Evolutionary conservation across 208 protist genomes (phyloP), one percentile per base, ranked within the genome.

Genomic region (Kentomonas sorsogonicus): DNA sequence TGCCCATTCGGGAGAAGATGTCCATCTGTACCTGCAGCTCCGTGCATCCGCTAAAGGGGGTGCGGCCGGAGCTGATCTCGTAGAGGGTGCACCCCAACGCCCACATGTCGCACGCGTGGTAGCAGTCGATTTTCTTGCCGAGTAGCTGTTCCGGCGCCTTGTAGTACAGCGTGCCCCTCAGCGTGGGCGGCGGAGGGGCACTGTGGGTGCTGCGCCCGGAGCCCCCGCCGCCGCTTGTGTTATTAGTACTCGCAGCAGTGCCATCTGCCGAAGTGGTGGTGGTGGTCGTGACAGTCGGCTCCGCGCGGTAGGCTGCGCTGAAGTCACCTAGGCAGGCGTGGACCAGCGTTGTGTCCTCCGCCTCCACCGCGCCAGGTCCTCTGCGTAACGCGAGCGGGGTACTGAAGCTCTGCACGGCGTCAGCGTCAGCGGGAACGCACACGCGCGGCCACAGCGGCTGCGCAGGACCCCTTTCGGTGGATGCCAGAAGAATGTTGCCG

Each of bases 111-210:
- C 77, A 87, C 0, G 80, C 66, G 20, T 72, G 60, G 40, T 60
- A 74, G 46, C 80, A 69, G 4, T 68, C 45, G 3, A 63, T 68
- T 25, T 63, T 57, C 31, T 63, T 65, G 3, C 72, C 72, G 53
- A 92, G 56, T 0, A 92, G 66, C 62, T 92, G 85, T 45, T 92
- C 85, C 1, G 85, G 85, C 1, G 80, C 51, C 47, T 89, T 93
- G 66, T 89, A 93, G 51, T 86, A 80, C 15, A 93, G 62, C 1
- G 85, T 89, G 13, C 85, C 85, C 39, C 85, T 66, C 33, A 36
- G 7, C 5, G 33, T 11, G 33, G 11, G 7, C 7, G 7, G 7
- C 11, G 5, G 69, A 5, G 5, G 33, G 11, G 5, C 33, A 36
- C 33, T 36, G 7, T n/a, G n/a, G n/a, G n/a, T n/a, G n/a, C n/a